Percentiles rank a stretch among this genome's conserved stretches.
phyloP scores from a whole-genome alignment of 257 asterid species.

The Solanum microdontum region DNA sequence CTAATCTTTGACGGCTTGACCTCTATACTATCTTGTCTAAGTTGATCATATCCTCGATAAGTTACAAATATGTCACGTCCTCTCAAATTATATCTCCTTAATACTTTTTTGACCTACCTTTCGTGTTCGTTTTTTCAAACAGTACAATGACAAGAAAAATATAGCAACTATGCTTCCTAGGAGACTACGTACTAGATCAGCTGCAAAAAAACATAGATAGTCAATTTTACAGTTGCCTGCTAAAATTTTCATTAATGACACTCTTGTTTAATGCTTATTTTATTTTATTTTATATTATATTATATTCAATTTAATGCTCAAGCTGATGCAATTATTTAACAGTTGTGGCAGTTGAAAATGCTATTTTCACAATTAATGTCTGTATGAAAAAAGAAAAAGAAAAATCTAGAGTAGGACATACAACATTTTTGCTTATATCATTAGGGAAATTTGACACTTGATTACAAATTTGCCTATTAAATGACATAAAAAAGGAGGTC shows the following conservation, averaged over 20 bases:
- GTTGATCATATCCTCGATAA: no score
- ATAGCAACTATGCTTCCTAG: not conserved
- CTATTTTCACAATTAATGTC: not conserved
- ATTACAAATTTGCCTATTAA: not conserved
- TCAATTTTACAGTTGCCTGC: not conserved
- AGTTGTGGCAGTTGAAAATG: not conserved
- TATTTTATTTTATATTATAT: not conserved
- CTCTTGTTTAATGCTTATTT: not conserved
- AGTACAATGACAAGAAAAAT: not conserved
- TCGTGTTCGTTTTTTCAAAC: not conserved
- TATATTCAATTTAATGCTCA: not conserved
- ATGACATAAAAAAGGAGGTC: not conserved
- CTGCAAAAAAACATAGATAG: not conserved
- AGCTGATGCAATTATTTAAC: not conserved
- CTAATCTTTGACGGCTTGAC: not conserved
- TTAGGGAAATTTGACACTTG: not conserved
- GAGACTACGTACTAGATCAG: not conserved
- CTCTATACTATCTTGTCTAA: not conserved
- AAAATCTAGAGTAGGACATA: not conserved
- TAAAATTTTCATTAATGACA: not conserved
- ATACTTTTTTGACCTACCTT: no score
- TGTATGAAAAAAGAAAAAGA: not conserved
- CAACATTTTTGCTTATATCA: not conserved
- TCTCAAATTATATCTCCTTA: not conserved
- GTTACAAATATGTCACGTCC: no score